Evolutionary conservation across 179 eudicot species (phyloP).

Genomic region (Amaranthus tricolor): DNA sequence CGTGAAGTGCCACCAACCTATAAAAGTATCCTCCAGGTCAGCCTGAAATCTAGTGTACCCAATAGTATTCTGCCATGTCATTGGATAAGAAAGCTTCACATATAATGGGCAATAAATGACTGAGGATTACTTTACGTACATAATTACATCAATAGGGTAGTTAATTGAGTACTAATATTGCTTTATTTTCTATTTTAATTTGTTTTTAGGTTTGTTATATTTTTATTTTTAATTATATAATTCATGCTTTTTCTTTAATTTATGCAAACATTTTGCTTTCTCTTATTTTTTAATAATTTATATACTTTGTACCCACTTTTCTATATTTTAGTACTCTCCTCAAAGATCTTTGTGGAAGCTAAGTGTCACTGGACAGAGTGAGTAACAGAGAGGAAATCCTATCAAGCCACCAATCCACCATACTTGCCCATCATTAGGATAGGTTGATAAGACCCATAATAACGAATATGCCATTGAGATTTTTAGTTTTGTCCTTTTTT

Average conservation of each 20-base stretch:
- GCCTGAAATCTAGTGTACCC: constrained; percentile 52
- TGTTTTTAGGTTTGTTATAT: no score
- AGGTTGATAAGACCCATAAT: constrained; percentile 11
- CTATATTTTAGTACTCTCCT: no score
- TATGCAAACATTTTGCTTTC: no score
- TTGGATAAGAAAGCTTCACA: constrained; percentile 54
- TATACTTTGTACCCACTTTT: no score
- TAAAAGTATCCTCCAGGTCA: constrained; percentile 51
- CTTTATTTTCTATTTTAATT: no score
- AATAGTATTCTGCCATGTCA: constrained; percentile 52
- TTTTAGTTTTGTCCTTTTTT: not conserved
- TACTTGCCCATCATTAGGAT: constrained; percentile 36
- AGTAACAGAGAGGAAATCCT: constrained; percentile 9
- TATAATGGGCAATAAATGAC: constrained; percentile 18
- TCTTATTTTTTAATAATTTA: no score
- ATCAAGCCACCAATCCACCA: constrained; percentile 26
- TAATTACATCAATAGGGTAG: constrained; percentile 29
- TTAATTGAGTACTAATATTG: constrained; percentile 20
- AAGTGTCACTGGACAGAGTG: no score
- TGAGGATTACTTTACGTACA: constrained; percentile 30
- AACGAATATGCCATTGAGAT: constrained; percentile 17
- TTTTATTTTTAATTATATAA: no score
- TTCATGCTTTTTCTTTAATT: no score
- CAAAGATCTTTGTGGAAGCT: no score
- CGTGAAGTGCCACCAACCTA: constrained; percentile 57